Conservation (phyloP, 1,284 basidiomycete genomes). For the Cutaneotrichosporon cyanovorans region DNA sequence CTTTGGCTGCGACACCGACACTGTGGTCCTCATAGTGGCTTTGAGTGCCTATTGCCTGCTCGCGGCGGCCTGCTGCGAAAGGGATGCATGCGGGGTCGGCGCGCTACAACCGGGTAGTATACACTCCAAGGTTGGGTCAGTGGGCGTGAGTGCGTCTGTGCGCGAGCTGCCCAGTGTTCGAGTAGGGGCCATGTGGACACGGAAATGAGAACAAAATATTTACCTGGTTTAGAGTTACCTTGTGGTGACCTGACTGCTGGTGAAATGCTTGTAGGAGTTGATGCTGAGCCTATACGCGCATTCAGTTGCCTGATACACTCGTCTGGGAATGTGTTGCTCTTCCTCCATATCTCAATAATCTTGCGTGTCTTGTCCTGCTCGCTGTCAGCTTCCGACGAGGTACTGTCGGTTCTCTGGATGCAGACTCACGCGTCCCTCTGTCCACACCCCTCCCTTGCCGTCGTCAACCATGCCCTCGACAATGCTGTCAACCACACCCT, state of each 20-base stretch:
- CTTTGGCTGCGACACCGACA: neutral
- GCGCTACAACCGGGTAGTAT: conserved; percentile 13
- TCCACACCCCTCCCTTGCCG: conserved; percentile 50
- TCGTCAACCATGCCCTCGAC: conserved; percentile 65
- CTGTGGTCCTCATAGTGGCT: too few relatives aligned
- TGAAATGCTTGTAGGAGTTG: conserved; percentile 1
- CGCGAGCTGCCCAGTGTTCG: neutral
- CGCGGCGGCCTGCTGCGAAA: conserved; percentile 2
- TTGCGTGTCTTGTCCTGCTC: conserved; percentile 87
- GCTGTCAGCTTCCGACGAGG: conserved; percentile 10
- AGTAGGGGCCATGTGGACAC: too few relatives aligned
- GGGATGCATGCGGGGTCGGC: conserved; percentile 14
- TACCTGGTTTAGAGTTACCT: conserved; percentile 11
- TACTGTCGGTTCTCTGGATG: neutral
- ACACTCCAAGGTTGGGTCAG: conserved; percentile 1
- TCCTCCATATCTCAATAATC: conserved; percentile 89
- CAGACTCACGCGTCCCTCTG: conserved; percentile 73
- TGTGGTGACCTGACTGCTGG: neutral
- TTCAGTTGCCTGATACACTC: conserved; percentile 34
- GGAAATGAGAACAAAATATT: conserved; percentile 2
- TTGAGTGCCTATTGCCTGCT: neutral
- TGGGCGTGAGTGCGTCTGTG: neutral
- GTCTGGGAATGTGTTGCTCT: conserved; percentile 73
- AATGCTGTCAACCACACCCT: conserved; percentile 73
- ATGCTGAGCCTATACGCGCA: conserved; percentile 1